These are phyloP conservation scores for Trichoderma breve DNA, from an alignment of 2,329 filamentous ascomycete species.

Conservation along the genomic window DNA sequence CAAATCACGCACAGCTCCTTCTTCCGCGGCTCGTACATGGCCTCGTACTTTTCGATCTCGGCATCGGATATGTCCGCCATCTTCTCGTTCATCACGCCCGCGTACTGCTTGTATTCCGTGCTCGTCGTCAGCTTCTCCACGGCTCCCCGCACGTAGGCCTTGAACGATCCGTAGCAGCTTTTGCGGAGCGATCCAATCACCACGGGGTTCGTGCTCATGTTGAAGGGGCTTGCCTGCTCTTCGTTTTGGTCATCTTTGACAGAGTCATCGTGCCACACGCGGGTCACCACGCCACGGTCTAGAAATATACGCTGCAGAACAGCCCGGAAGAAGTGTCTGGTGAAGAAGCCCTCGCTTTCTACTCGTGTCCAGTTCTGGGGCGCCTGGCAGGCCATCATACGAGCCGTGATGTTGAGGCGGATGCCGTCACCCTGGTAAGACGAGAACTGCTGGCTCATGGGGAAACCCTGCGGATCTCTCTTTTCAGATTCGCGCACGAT, in stretches of 20 bases:
- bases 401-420: slow-evolving; percentile 88
- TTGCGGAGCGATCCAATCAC: slow-evolving; percentile 86
- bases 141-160: slow-evolving; percentile 76
- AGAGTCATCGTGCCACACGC: slow-evolving; percentile 43
- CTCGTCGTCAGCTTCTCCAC: slow-evolving; percentile 67
- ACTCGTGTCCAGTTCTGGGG: slow-evolving; percentile 83
- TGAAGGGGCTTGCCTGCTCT: slow-evolving; percentile 38
- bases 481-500: slow-evolving; percentile 65
- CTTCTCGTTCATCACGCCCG: slow-evolving; percentile 60
- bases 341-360: slow-evolving; percentile 87
- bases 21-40: slow-evolving; percentile 61
- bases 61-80: slow-evolving; percentile 70
- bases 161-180: slow-evolving; percentile 71
- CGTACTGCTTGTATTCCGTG: slow-evolving; percentile 57
- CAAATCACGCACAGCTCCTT: slow-evolving; percentile 85
- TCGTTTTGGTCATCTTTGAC: slow-evolving; percentile 31
- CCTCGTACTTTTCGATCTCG: slow-evolving; percentile 70
- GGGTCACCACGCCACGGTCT: slow-evolving; percentile 73
- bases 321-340: slow-evolving; percentile 87
- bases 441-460: slow-evolving; percentile 74
- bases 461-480: slow-evolving; percentile 89
- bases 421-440: slow-evolving; percentile 62
- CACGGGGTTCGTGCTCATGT: slow-evolving; percentile 69
- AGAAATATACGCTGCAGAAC: slow-evolving; percentile 90
- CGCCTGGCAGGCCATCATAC: slow-evolving; percentile 98